A percentile compares a stretch with the other conserved stretches of the same genome.
These are phyloP conservation scores for Panicum miliaceum DNA, from an alignment of 176 grass and related monocot genomes.

Conservation along the genomic window DNA sequence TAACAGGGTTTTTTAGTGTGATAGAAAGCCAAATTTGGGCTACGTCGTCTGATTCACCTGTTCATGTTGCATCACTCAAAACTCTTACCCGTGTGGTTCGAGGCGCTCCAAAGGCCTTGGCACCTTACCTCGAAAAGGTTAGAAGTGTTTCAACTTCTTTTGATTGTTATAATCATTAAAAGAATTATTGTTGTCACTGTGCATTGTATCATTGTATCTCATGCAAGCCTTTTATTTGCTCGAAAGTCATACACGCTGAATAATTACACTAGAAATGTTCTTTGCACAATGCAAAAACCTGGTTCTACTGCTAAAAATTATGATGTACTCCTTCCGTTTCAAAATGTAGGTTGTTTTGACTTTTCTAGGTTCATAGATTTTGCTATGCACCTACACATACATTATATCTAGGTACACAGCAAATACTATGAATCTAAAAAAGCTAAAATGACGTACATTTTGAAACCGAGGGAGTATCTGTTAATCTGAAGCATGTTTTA, in stretches of 20 bases:
- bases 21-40: slow-evolving; percentile 97
- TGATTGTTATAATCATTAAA: slow-evolving; percentile 8
- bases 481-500: neutral
- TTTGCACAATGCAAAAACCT: slow-evolving; percentile 10
- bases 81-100: slow-evolving; percentile 82
- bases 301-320: neutral
- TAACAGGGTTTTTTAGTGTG: slow-evolving; percentile 79
- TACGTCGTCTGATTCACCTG: slow-evolving; percentile 89
- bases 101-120: slow-evolving; percentile 73
- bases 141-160: slow-evolving; percentile 22
- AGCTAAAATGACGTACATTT: too few species aligned
- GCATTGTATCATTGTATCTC: neutral
- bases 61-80: slow-evolving; percentile 84
- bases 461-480: too few species aligned
- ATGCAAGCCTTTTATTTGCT: slow-evolving; percentile 21
- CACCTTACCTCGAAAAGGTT: slow-evolving; percentile 89
- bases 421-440: too few species aligned
- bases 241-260: neutral
- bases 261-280: neutral
- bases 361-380: too few species aligned
- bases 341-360: too few species aligned
- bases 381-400: too few species aligned
- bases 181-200: slow-evolving; percentile 10
- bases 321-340: too few species aligned
- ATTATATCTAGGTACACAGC: too few species aligned